Evolutionary conservation across 192 early-diverging fungal genomes (phyloP).

Genomic region (Coemansia sp.): DNA sequence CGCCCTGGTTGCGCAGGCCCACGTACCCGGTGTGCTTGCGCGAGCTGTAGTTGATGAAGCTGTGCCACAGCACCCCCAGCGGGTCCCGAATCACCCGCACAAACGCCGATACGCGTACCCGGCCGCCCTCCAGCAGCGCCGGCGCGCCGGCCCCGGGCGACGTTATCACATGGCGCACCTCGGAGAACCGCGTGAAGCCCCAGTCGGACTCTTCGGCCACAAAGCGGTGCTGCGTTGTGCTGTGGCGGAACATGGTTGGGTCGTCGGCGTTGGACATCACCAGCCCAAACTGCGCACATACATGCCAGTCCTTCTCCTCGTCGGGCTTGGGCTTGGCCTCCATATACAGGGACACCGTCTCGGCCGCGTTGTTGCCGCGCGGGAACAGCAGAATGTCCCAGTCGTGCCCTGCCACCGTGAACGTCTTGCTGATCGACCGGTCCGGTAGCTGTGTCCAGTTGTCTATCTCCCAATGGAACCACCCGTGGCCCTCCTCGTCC

Average conservation of each 20-base stretch:
- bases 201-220: conserved; percentile 79
- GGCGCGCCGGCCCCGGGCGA: conserved; percentile 33
- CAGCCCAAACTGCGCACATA: conserved; percentile 77
- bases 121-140: conserved; percentile 65
- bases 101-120: conserved; percentile 60
- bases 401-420: conserved; percentile 34
- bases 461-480: conserved; percentile 43
- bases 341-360: conserved; percentile 77
- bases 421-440: conserved; percentile 23
- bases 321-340: conserved; percentile 76
- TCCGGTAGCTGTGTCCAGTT: conserved; percentile 31
- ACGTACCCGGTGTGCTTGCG: conserved; percentile 86
- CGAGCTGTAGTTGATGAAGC: conserved; percentile 89
- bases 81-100: conserved; percentile 77
- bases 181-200: conserved; percentile 83
- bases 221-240: conserved; percentile 76
- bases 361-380: conserved; percentile 67
- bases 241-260: conserved; percentile 50
- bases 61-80: conserved; percentile 93
- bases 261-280: conserved; percentile 69
- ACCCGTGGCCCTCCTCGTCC: conserved; percentile 28
- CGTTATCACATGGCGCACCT: conserved; percentile 46
- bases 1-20: conserved; percentile 94
- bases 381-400: conserved; percentile 89
- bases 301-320: conserved; percentile 59